phyloP scores from a whole-genome alignment of 2,329 filamentous ascomycete species.

The Fusarium verticillioides region DNA sequence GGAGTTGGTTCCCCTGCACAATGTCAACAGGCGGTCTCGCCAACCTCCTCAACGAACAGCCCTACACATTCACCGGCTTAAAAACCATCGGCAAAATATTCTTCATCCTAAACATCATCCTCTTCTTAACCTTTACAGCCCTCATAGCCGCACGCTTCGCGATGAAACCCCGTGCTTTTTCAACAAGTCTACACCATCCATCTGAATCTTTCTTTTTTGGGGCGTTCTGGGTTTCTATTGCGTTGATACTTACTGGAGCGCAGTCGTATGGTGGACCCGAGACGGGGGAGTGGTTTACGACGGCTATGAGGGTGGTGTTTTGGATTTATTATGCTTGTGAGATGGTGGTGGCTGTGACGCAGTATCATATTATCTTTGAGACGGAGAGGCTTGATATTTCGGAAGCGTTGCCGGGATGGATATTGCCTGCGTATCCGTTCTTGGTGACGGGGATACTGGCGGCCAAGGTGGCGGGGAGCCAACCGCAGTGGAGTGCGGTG shows the following conservation, averaged over 20 bases:
- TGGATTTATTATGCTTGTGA: slow-evolving; percentile 30
- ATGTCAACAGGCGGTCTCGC: slow-evolving; percentile 22
- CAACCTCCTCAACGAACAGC: slow-evolving; percentile 17
- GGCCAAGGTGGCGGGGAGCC: slow-evolving; percentile 3
- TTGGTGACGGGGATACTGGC: slow-evolving; percentile 21
- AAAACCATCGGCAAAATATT: slow-evolving; percentile 21
- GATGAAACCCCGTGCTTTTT: slow-evolving; percentile 10
- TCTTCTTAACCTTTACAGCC: slow-evolving; percentile 4
- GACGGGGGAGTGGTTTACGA: slow-evolving; percentile 3
- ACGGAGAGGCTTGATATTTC: slow-evolving; percentile 7
- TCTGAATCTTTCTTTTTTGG: slow-evolving; percentile 24
- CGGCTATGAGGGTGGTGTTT: neutral
- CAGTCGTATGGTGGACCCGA: slow-evolving; percentile 17
- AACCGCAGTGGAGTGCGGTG: slow-evolving; percentile 14
- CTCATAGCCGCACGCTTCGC: slow-evolving; percentile 2
- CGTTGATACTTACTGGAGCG: slow-evolving; percentile 11
- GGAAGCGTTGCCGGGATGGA: slow-evolving; percentile 12
- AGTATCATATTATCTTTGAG: slow-evolving; percentile 21
- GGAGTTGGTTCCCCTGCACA: slow-evolving; percentile 22
- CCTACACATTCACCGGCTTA: slow-evolving; percentile 2
- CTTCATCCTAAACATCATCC: slow-evolving; percentile 13
- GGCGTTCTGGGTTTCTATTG: slow-evolving; percentile 14
- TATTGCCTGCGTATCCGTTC: slow-evolving; percentile 21
- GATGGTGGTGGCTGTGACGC: slow-evolving; percentile 11
- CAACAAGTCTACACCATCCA: slow-evolving; percentile 17